Conservation (phyloP, 345 rosid species). For the Psidium friedrichsthalianum region DNA sequence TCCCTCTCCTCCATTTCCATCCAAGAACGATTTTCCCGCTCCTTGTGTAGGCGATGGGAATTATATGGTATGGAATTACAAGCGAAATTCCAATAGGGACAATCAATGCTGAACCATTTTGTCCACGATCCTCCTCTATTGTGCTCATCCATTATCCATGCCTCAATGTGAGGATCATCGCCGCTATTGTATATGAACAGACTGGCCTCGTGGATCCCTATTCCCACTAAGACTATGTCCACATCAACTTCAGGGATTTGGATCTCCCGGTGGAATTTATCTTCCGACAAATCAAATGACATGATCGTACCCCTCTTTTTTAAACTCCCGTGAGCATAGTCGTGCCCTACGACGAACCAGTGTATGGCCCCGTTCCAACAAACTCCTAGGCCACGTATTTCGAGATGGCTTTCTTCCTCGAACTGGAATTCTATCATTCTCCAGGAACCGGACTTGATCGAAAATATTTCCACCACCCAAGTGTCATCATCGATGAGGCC, state of each 20-base stretch:
- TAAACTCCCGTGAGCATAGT: background rate
- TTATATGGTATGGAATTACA: too few species aligned
- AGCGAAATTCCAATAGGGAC: too few species aligned
- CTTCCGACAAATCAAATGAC: background rate
- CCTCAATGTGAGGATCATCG: background rate
- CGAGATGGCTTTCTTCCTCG: too few species aligned
- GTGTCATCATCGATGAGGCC: background rate
- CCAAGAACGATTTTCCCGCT: background rate
- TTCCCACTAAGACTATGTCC: background rate
- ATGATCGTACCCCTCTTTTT: background rate
- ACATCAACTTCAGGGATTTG: background rate
- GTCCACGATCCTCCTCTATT: background rate
- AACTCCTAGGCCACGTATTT: background rate
- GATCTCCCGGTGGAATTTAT: background rate
- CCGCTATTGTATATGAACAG: background rate
- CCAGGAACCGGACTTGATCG: background rate
- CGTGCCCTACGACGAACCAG: background rate
- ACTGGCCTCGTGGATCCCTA: background rate
- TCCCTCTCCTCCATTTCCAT: too few species aligned
- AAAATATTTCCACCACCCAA: background rate
- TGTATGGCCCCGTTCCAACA: slow-evolving; percentile 1
- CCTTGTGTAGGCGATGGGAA: background rate
- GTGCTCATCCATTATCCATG: slow-evolving; percentile 1
- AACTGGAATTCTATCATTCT: background rate
- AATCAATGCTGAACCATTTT: background rate